A percentile compares a stretch with the other conserved stretches of the same genome.
These are phyloP conservation scores for Ganoderma lingzhi DNA, from an alignment of 1,284 basidiomycete species.

Conservation along the genomic window DNA sequence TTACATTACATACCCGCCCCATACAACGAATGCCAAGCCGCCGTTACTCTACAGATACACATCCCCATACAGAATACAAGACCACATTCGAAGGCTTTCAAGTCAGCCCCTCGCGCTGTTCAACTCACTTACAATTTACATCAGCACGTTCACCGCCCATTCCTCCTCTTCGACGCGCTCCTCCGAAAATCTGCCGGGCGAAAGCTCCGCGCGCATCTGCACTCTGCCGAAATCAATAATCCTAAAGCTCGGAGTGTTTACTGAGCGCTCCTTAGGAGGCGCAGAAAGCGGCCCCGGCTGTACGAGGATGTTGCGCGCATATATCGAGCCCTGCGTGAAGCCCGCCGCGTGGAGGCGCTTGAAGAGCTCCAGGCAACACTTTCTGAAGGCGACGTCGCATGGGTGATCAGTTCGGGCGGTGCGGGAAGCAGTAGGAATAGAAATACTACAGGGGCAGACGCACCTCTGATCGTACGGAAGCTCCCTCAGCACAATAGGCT, in stretches of 20 bases:
- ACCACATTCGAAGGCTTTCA: too few relatives aligned
- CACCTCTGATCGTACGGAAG: not conserved
- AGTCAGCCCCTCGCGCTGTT: too few relatives aligned
- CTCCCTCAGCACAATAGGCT: slow-evolving; percentile 35
- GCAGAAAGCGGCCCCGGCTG: slow-evolving; percentile 51
- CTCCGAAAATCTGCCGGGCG: not conserved
- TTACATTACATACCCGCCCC: too few relatives aligned
- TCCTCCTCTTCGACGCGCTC: not conserved
- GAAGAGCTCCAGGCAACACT: slow-evolving; percentile 48
- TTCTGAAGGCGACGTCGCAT: slow-evolving; percentile 33
- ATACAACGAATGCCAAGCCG: too few relatives aligned
- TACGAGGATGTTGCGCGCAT: slow-evolving; percentile 52
- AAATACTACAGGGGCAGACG: not conserved
- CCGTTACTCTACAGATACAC: too few relatives aligned
- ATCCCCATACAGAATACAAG: too few relatives aligned
- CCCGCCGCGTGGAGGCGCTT: slow-evolving; percentile 49
- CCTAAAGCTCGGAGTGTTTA: slow-evolving; percentile 48
- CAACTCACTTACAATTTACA: not conserved
- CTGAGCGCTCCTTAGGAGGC: slow-evolving; percentile 36
- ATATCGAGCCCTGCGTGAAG: slow-evolving; percentile 51
- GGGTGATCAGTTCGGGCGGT: not conserved
- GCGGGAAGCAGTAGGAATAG: not conserved
- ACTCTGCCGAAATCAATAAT: slow-evolving; percentile 59
- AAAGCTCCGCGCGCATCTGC: not conserved
- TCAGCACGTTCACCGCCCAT: not conserved